These are phyloP conservation scores for Chimonanthus salicifolius DNA, from an alignment of 164 flowering plant genomes.

Conservation along the genomic window DNA sequence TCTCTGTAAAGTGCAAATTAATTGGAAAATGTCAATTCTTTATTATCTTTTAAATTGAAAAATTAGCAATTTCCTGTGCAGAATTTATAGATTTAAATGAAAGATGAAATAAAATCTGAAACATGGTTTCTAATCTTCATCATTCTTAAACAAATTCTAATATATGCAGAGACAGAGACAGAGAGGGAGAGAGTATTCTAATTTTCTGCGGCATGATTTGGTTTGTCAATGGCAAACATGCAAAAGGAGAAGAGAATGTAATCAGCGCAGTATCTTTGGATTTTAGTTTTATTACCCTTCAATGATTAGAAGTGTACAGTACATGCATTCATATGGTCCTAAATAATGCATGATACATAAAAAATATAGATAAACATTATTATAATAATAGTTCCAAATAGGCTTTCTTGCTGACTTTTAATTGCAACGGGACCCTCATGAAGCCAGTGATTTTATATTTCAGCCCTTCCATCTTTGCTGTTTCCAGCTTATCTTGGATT, in stretches of 20 bases:
- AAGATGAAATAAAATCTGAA: background rate
- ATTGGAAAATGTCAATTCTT: background rate
- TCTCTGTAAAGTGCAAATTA: background rate
- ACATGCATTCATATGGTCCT: background rate
- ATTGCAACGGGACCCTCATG: background rate
- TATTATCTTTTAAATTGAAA: background rate
- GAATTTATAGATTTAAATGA: background rate
- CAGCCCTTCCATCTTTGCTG: conserved; percentile 1
- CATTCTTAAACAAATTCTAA: background rate
- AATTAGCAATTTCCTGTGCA: background rate
- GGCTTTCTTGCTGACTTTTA: background rate
- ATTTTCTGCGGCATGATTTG: background rate
- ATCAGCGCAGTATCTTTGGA: background rate
- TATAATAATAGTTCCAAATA: background rate
- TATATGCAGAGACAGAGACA: background rate
- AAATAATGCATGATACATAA: background rate
- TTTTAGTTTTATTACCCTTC: background rate
- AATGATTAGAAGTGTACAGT: conserved; percentile 4
- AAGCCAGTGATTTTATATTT: background rate
- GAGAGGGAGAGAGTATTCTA: background rate
- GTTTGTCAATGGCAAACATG: background rate
- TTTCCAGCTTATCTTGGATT: background rate
- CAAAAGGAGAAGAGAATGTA: background rate
- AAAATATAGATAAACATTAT: background rate
- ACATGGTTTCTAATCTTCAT: background rate